These are phyloP conservation scores for Colletotrichum sidae DNA, from an alignment of 2,329 filamentous ascomycete genomes.

Conservation along the genomic window DNA sequence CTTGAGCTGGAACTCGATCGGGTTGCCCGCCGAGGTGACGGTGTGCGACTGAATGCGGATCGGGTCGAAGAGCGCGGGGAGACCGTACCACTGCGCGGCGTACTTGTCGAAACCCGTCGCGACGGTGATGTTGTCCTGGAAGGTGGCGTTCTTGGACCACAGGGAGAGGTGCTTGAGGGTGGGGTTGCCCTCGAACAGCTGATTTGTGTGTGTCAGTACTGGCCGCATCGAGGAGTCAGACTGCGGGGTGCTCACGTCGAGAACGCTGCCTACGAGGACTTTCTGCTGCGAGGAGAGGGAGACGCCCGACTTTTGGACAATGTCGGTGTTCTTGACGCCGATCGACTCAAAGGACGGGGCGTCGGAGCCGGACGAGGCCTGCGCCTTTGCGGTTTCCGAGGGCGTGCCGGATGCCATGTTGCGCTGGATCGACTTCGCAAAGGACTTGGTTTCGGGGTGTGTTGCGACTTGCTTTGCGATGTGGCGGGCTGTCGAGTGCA, in stretches of 20 bases:
- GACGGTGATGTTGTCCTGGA: constrained; percentile 69
- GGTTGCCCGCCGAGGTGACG: constrained; percentile 67
- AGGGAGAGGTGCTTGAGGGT: constrained; percentile 69
- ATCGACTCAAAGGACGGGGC: constrained; percentile 43
- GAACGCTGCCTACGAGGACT: constrained; percentile 66
- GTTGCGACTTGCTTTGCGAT: constrained; percentile 31
- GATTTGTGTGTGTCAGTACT: background rate
- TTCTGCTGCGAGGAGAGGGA: constrained; percentile 61
- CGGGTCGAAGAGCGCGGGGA: constrained; percentile 67
- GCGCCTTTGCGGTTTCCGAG: constrained; percentile 43
- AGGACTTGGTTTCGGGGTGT: constrained; percentile 32
- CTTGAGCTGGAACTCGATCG: constrained; percentile 64
- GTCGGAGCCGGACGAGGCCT: constrained; percentile 34
- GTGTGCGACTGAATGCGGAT: constrained; percentile 66
- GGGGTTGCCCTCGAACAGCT: constrained; percentile 70
- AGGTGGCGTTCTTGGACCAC: constrained; percentile 68
- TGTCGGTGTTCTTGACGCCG: constrained; percentile 64
- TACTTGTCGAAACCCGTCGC: constrained; percentile 65
- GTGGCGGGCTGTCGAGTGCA: constrained; percentile 28
- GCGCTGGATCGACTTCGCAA: constrained; percentile 31
- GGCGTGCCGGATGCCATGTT: constrained; percentile 45
- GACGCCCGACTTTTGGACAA: constrained; percentile 64
- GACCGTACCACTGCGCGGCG: constrained; percentile 66
- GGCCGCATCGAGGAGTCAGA: background rate
- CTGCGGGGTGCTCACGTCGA: constrained; percentile 60